phyloP scores from a whole-genome alignment of 2,329 filamentous ascomycete genomes.

The Calonectria hawksworthii region DNA sequence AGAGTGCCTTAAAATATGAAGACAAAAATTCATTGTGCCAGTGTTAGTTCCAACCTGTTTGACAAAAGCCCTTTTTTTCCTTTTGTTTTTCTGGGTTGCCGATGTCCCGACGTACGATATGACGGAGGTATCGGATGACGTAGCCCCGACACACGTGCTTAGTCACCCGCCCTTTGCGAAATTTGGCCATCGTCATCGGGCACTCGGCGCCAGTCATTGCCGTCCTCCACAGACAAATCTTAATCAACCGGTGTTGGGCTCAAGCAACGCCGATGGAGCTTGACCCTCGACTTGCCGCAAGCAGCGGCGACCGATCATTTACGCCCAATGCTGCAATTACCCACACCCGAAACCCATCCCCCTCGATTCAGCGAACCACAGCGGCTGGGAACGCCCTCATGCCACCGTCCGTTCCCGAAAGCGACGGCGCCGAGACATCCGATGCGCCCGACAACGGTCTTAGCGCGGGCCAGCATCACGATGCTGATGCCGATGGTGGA shows the following conservation, averaged over 20 bases:
- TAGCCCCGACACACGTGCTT: conserved; percentile 36
- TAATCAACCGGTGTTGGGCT: conserved; percentile 34
- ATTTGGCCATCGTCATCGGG: conserved; percentile 43
- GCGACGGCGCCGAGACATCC: conserved; percentile 39
- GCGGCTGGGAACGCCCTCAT: conserved; percentile 22
- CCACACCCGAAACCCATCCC: conserved; percentile 34
- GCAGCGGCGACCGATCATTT: conserved; percentile 40
- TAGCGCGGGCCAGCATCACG: conserved; percentile 35
- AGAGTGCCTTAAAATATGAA: background rate
- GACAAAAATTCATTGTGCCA: background rate
- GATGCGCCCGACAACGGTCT: conserved; percentile 41
- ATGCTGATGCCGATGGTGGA: conserved; percentile 40
- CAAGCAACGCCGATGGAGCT: conserved; percentile 49
- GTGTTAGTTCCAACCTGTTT: background rate
- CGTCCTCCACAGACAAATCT: conserved; percentile 40
- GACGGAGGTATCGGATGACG: conserved; percentile 26
- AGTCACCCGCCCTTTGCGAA: conserved; percentile 29
- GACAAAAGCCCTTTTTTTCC: background rate
- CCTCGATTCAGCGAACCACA: conserved; percentile 32
- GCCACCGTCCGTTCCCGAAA: conserved; percentile 31
- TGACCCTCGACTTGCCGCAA: conserved; percentile 49
- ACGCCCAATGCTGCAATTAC: conserved; percentile 19
- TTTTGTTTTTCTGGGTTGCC: too few relatives aligned
- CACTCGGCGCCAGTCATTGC: conserved; percentile 48
- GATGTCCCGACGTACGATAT: background rate